These are phyloP conservation scores for Deinandra increscens DNA, from an alignment of 129 eudicot genomes.

Conservation along the genomic window DNA sequence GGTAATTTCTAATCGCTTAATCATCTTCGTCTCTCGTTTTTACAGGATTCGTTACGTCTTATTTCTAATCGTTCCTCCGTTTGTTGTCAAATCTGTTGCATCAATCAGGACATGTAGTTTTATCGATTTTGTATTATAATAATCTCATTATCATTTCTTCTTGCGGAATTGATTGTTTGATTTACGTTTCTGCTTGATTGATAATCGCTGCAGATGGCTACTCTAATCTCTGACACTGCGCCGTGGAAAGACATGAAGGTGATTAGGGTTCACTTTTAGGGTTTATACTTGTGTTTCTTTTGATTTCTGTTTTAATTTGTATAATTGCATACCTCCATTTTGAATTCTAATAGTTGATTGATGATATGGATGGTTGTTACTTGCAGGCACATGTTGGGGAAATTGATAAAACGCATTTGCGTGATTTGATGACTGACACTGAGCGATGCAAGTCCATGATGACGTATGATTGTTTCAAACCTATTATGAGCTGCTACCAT, in stretches of 20 bases:
- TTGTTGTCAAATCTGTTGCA: background rate
- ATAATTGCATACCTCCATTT: background rate
- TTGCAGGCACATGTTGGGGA: constrained; percentile 78
- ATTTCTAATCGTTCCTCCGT: constrained; percentile 12
- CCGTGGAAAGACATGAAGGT: constrained; percentile 89
- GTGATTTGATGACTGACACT: constrained; percentile 73
- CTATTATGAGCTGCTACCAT: background rate
- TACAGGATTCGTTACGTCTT: background rate
- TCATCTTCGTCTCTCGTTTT: constrained; percentile 6
- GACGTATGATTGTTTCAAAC: constrained; percentile 52
- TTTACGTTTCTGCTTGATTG: constrained; percentile 4
- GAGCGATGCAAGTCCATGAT: constrained; percentile 83
- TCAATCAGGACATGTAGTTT: background rate
- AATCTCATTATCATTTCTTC: background rate
- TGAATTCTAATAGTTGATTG: background rate
- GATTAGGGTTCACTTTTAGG: background rate
- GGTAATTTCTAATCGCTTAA: constrained; percentile 18
- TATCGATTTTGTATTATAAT: background rate
- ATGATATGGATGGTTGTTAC: constrained; percentile 6
- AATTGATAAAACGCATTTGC: constrained; percentile 85
- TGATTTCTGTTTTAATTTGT: background rate
- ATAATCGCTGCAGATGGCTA: constrained; percentile 64
- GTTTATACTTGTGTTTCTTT: background rate
- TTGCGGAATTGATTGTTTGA: background rate
- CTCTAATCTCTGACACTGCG: constrained; percentile 69